Conservation (phyloP, 306 rosid genomes). For the Macrotyloma uniflorum region DNA sequence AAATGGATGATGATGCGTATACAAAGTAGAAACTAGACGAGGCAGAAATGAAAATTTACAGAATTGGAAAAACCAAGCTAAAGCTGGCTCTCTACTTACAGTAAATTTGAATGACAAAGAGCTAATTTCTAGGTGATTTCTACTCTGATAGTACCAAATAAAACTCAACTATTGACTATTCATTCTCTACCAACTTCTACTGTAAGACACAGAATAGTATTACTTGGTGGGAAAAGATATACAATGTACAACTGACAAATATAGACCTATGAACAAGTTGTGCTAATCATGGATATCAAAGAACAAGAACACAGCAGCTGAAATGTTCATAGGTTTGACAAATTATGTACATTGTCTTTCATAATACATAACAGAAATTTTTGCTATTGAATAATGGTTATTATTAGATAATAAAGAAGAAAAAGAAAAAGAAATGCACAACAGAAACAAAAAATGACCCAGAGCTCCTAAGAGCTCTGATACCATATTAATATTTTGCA, state of each 20-base stretch:
- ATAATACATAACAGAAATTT: background rate
- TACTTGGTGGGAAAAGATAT: background rate
- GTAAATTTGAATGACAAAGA: too few relatives aligned
- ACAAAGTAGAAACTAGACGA: conserved; percentile 4
- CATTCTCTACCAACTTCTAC: background rate
- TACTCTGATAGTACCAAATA: background rate
- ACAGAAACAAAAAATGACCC: too few relatives aligned
- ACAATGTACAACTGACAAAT: background rate
- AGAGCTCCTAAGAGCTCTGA: too few relatives aligned
- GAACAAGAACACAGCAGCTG: background rate
- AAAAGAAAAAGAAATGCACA: too few relatives aligned
- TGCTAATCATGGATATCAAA: background rate
- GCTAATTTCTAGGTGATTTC: background rate
- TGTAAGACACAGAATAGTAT: background rate
- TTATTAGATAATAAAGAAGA: too few relatives aligned
- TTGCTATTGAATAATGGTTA: background rate
- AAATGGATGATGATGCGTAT: background rate
- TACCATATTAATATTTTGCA: too few relatives aligned
- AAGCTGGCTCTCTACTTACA: background rate
- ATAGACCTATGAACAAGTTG: background rate
- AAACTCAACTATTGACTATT: background rate
- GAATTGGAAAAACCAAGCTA: background rate
- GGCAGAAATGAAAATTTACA: background rate
- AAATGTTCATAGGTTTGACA: conserved; percentile 6
- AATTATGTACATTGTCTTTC: background rate